These are phyloP conservation scores for Metarhizium rileyi DNA, from an alignment of 2,329 filamentous ascomycete genomes.

Conservation along the genomic window DNA sequence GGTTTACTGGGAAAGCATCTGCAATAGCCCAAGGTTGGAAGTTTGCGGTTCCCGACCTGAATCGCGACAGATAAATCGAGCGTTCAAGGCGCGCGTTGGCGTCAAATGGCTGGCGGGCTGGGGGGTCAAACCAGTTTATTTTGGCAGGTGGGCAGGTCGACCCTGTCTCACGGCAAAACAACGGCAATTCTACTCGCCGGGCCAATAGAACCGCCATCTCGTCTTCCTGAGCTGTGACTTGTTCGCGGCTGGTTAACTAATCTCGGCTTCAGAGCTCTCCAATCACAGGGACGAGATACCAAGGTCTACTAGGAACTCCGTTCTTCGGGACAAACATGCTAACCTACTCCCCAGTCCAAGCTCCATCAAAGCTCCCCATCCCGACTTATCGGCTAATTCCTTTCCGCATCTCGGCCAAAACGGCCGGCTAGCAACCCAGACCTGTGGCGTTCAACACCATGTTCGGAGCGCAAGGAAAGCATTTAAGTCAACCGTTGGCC, in stretches of 20 bases:
- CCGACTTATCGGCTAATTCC: conserved; percentile 1
- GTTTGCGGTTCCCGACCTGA: neutral
- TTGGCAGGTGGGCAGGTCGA: conserved; percentile 4
- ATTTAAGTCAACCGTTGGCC: neutral
- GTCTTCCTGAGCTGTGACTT: neutral
- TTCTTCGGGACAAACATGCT: neutral
- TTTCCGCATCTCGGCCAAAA: neutral
- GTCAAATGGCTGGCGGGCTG: conserved; percentile 4
- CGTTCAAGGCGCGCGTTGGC: conserved; percentile 9
- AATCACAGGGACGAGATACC: neutral
- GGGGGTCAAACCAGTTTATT: conserved; percentile 4
- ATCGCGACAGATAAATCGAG: conserved; percentile 6
- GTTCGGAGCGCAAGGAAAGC: neutral
- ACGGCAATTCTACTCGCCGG: neutral
- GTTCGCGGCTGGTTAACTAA: neutral
- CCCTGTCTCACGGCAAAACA: neutral
- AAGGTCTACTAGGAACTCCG: neutral
- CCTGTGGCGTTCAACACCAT: neutral
- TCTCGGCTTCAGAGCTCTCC: neutral
- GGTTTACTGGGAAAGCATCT: conserved; percentile 10
- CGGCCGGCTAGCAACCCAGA: neutral
- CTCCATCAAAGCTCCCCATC: neutral
- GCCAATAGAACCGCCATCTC: neutral
- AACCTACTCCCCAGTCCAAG: too few species aligned
- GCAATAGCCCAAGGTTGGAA: conserved; percentile 6